Evolutionary conservation across 208 protist genomes (phyloP).

Genomic region (Trypanosoma lewisi): DNA sequence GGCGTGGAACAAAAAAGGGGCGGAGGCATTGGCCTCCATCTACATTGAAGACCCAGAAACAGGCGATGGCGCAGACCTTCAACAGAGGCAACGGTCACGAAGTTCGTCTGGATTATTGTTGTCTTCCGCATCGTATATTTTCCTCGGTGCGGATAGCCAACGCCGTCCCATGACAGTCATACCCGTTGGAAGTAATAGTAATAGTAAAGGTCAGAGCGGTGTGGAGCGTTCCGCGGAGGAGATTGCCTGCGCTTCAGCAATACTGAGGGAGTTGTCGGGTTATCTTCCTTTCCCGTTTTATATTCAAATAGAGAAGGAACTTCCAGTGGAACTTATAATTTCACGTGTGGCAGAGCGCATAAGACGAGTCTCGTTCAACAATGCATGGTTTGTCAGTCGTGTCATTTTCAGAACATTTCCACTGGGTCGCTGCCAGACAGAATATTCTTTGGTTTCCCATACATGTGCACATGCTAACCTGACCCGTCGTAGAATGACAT

Average conservation of each 20-base stretch:
- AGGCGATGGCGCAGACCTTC: constrained; percentile 23
- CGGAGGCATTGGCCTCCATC: constrained; percentile 44
- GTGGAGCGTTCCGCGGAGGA: constrained; percentile 42
- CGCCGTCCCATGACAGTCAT: constrained; percentile 77
- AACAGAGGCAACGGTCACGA: constrained; percentile 26
- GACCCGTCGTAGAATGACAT: constrained; percentile 78
- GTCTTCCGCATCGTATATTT: constrained; percentile 76
- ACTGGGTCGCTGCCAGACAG: constrained; percentile 66
- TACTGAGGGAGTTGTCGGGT: constrained; percentile 63
- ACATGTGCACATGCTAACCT: constrained; percentile 84
- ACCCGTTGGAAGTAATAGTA: constrained; percentile 51
- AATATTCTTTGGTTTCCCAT: constrained; percentile 75
- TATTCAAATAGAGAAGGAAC: constrained; percentile 62
- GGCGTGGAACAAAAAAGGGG: constrained; percentile 44
- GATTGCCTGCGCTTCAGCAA: constrained; percentile 48
- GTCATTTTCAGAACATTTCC: constrained; percentile 82
- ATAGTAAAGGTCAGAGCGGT: constrained; percentile 14
- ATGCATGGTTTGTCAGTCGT: constrained; percentile 77
- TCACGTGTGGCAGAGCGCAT: constrained; percentile 77
- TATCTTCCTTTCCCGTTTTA: constrained; percentile 80
- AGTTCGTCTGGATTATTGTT: constrained; percentile 58
- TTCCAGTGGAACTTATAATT: constrained; percentile 63
- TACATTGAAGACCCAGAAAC: constrained; percentile 60
- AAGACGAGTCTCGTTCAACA: constrained; percentile 77
- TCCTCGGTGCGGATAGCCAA: constrained; percentile 69